Evolutionary conservation across 805 yeast species (phyloP).

Genomic region (Wickerhamomyces canadensis): DNA sequence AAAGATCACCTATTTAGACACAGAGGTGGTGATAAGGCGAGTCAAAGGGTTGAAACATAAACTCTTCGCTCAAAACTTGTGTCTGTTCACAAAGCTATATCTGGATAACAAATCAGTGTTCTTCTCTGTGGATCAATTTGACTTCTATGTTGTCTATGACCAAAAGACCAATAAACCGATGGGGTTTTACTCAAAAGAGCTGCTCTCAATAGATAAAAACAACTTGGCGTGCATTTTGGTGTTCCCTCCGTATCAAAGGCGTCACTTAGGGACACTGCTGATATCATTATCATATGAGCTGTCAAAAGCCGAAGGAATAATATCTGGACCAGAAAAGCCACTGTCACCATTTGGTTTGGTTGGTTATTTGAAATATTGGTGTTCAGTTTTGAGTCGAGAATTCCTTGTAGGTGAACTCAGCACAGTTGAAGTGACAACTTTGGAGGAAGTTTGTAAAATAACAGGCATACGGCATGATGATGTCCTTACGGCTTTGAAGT

Average conservation of each 20-base stretch:
- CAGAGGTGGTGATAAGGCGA: slow-evolving; percentile 48
- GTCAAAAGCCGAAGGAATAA: slow-evolving; percentile 54
- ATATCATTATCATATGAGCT: slow-evolving; percentile 80
- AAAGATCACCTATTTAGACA: slow-evolving; percentile 59
- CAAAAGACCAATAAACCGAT: slow-evolving; percentile 47
- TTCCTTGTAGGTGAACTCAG: slow-evolving; percentile 36
- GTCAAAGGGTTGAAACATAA: slow-evolving; percentile 61
- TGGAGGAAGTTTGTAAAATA: slow-evolving; percentile 43
- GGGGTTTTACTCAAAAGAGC: slow-evolving; percentile 92
- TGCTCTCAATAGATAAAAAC: slow-evolving; percentile 68
- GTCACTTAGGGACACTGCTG: slow-evolving; percentile 68
- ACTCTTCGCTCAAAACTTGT: slow-evolving; percentile 74
- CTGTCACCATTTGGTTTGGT: slow-evolving; percentile 74
- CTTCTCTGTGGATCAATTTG: slow-evolving; percentile 73
- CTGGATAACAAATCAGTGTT: slow-evolving; percentile 86
- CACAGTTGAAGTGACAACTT: slow-evolving; percentile 28
- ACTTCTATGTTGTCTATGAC: slow-evolving; percentile 71
- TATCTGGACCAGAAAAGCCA: slow-evolving; percentile 92
- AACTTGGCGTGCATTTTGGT: slow-evolving; percentile 88
- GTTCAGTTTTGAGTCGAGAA: slow-evolving; percentile 41
- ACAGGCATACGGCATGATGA: slow-evolving; percentile 68
- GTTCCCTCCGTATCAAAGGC: slow-evolving; percentile 87
- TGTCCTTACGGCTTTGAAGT: slow-evolving; percentile 50
- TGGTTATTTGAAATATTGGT: slow-evolving; percentile 76
- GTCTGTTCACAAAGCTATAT: slow-evolving; percentile 82